Evolutionary conservation across 148 eudicot species (phyloP), one percentile per base, ranked within the genome.

Genomic region (Fagopyrum esculentum): DNA sequence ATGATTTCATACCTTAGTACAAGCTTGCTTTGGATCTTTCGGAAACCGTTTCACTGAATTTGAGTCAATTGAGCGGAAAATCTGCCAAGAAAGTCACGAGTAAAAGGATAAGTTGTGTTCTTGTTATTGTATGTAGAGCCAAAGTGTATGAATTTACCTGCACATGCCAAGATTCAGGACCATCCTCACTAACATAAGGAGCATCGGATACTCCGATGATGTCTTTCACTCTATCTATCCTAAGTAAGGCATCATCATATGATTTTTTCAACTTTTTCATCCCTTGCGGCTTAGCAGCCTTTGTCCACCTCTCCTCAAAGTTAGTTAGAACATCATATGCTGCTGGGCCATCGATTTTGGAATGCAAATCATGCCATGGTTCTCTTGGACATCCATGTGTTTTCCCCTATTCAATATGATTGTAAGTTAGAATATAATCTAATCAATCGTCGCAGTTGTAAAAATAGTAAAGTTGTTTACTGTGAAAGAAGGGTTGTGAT

Each of bases 301-400:
- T 92, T 52, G 82, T 44, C 99, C 99, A 96, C 15, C 99, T 89
- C 81, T 92, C 91, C 81, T 92, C 89, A 45, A 96, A 96, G 84
- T 96, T 96, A 60, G 87, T 80, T 63, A 96, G 84, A 46, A 96
- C 88, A 80, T 96, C 99, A 78, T 90, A 96, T 59, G 99, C 99
- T 40, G 99, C 99, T 1, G 98, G 98, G 43, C 99, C 99, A 52
- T 96, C 98, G 76, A 92, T 90, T 82, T 88, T 96, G 76, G 87
- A 82, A 77, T 96, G 99, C 87, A 96, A 78, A 77, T 96, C 99
- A 84, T 96, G 99, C 99, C 99, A 96, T 73, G 99, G 99, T 78
- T 96, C 93, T 87, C 99, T 88, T 77, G 99, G 99, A 80, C 93
- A 87, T 68, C 90, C 99, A 45, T 83, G 77, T 74, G 80, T 77